phyloP scores from a whole-genome alignment of 768 basidiomycete genomes.

The Dioszegia hungarica region DNA sequence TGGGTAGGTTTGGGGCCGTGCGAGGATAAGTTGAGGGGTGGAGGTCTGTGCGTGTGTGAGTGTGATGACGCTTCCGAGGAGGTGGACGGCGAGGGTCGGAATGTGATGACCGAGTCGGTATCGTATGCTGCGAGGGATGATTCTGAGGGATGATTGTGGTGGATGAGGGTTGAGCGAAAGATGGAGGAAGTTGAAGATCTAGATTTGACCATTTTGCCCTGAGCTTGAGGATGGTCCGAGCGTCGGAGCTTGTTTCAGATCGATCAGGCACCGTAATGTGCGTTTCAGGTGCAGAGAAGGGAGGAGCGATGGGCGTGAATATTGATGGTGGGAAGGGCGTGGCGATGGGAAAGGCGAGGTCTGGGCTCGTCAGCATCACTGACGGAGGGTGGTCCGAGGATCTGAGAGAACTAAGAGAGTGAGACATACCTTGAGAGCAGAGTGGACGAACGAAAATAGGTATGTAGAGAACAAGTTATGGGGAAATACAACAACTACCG shows the following conservation, averaged over 20 bases:
- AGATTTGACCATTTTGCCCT: slow-evolving; percentile 3
- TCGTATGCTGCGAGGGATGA: not conserved
- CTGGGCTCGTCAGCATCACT: too few relatives aligned
- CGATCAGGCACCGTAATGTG: too few relatives aligned
- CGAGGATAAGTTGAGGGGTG: too few relatives aligned
- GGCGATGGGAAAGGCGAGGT: too few relatives aligned
- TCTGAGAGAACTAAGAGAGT: not conserved
- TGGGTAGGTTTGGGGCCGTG: too few relatives aligned
- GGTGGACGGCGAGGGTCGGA: not conserved
- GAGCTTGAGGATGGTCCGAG: not conserved
- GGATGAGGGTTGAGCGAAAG: not conserved
- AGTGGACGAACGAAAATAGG: too few relatives aligned
- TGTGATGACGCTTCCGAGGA: not conserved
- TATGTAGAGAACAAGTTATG: too few relatives aligned
- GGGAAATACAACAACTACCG: too few relatives aligned
- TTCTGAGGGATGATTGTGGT: not conserved
- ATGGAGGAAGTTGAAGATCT: slow-evolving; percentile 1
- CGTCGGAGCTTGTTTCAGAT: too few relatives aligned
- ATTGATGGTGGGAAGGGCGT: not conserved
- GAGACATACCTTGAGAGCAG: too few relatives aligned
- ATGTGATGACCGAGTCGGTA: slow-evolving; percentile 1
- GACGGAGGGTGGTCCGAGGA: too few relatives aligned
- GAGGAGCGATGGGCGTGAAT: not conserved
- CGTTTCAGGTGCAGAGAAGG: not conserved
- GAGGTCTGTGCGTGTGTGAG: not conserved